Evolutionary conservation across 306 rosid species (phyloP).

Genomic region (Begonia masoniana): DNA sequence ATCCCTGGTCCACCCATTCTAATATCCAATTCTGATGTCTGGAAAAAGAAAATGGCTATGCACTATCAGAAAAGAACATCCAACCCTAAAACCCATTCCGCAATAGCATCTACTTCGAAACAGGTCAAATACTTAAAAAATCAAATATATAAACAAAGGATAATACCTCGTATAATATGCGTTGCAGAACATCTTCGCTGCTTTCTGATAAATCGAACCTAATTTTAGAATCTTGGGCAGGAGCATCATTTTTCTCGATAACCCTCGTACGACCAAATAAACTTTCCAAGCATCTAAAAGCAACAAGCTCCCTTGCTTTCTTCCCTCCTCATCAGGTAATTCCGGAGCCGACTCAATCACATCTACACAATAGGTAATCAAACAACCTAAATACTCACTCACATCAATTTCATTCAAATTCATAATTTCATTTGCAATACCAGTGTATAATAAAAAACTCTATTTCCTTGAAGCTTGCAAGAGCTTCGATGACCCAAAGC

Average conservation of each 20-base stretch:
- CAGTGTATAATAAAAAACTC: not conserved
- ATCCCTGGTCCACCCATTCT: constrained; percentile 21
- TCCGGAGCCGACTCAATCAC: constrained; percentile 32
- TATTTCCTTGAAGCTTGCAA: not conserved
- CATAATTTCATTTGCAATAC: not conserved
- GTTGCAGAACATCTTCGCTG: constrained; percentile 39
- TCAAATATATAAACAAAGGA: constrained; percentile 6
- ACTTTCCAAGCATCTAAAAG: constrained; percentile 62
- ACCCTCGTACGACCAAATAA: constrained; percentile 15
- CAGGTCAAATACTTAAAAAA: not conserved
- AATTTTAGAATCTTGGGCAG: constrained; percentile 26
- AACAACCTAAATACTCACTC: not conserved
- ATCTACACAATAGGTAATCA: constrained; percentile 20
- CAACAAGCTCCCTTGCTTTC: constrained; percentile 42
- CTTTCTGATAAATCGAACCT: constrained; percentile 28
- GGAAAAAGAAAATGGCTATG: not conserved
- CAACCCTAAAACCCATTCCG: constrained; percentile 3
- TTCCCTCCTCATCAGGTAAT: constrained; percentile 17
- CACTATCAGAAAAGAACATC: not conserved
- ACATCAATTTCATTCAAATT: not conserved
- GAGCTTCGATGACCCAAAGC: constrained; percentile 2
- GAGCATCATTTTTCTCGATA: constrained; percentile 7
- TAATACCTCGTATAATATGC: constrained; percentile 33
- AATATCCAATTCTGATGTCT: constrained; percentile 35
- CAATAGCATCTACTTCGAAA: not conserved